Percentiles rank a stretch among this genome's conserved stretches.
These are phyloP conservation scores for Colletotrichum incanum DNA, from an alignment of 2,329 filamentous ascomycete species.

Conservation along the genomic window DNA sequence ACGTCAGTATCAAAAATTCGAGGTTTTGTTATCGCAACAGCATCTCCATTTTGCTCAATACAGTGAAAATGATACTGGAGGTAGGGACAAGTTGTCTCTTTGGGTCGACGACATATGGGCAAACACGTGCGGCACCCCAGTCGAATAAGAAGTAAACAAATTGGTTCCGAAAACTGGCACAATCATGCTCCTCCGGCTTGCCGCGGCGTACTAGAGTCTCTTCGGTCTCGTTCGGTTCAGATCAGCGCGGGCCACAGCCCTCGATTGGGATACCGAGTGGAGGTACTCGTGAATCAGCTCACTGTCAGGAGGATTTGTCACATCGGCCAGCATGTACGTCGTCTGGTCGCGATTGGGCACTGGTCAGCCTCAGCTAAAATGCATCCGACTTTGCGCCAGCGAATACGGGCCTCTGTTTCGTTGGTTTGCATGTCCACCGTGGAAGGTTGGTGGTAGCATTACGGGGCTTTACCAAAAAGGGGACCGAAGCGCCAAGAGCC, in stretches of 20 bases:
- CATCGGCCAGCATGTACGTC: not conserved
- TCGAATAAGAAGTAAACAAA: not conserved
- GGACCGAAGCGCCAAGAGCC: slow-evolving; percentile 40
- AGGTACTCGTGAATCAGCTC: slow-evolving; percentile 6
- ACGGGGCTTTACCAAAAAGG: slow-evolving; percentile 33
- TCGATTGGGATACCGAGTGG: slow-evolving; percentile 22
- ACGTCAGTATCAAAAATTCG: not conserved
- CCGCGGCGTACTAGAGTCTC: not conserved
- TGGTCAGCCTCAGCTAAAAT: slow-evolving; percentile 24
- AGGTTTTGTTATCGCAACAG: not conserved
- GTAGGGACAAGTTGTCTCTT: not conserved
- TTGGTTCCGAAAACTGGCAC: not conserved
- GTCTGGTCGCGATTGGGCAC: slow-evolving; percentile 13
- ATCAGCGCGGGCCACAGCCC: slow-evolving; percentile 5
- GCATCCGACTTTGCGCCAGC: not conserved
- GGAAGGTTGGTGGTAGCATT: not conserved
- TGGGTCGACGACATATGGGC: too few species aligned
- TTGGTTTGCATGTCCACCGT: not conserved
- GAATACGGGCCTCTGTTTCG: slow-evolving; percentile 9
- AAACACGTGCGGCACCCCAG: slow-evolving; percentile 4
- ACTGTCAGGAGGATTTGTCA: not conserved
- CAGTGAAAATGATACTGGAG: not conserved
- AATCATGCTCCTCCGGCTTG: slow-evolving; percentile 6
- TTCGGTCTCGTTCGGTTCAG: not conserved
- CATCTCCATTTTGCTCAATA: not conserved